These are phyloP conservation scores for Pleurotus eryngii DNA, from an alignment of 768 basidiomycete species.

Conservation along the genomic window DNA sequence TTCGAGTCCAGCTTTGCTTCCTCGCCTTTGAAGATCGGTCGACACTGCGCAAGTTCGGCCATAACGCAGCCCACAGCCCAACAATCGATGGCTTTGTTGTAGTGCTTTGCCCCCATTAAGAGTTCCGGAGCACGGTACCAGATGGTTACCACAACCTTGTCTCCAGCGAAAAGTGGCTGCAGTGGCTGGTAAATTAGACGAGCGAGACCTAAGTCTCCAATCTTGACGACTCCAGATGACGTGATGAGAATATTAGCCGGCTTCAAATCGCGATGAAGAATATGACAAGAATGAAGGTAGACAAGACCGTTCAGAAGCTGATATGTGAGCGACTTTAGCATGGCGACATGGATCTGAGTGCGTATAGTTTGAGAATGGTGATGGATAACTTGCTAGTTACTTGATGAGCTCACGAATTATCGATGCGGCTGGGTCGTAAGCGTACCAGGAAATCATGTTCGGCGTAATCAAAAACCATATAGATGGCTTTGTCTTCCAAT, in stretches of 20 bases:
- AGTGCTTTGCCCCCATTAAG: conserved; percentile 94
- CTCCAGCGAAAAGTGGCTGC: conserved; percentile 87
- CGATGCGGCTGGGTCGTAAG: conserved; percentile 1
- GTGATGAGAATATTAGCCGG: conserved; percentile 98
- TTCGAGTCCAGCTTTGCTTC: conserved; percentile 97
- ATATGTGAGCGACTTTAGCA: conserved; percentile 91
- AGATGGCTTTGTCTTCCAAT: conserved; percentile 96
- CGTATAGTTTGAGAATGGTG: conserved; percentile 93
- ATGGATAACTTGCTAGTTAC: conserved; percentile 90
- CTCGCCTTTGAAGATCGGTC: conserved; percentile 99
- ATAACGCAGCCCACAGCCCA: conserved; percentile 99
- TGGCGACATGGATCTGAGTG: conserved; percentile 63
- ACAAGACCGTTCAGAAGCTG: conserved; percentile 93
- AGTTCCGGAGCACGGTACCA: conserved; percentile 99
- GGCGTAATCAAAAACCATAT: conserved; percentile 99
- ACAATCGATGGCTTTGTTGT: conserved; percentile 93
- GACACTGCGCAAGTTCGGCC: conserved; percentile 88
- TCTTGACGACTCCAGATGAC: conserved; percentile 85
- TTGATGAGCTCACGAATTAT: not conserved
- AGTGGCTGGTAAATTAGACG: conserved; percentile 88
- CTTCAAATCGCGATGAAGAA: conserved; percentile 96
- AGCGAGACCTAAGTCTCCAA: conserved; percentile 96
- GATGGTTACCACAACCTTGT: conserved; percentile 99
- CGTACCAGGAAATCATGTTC: conserved; percentile 96
- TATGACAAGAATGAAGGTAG: conserved; percentile 93